These are phyloP conservation scores for Gomphus bonarii DNA, from an alignment of 1,284 basidiomycete genomes.

Conservation along the genomic window DNA sequence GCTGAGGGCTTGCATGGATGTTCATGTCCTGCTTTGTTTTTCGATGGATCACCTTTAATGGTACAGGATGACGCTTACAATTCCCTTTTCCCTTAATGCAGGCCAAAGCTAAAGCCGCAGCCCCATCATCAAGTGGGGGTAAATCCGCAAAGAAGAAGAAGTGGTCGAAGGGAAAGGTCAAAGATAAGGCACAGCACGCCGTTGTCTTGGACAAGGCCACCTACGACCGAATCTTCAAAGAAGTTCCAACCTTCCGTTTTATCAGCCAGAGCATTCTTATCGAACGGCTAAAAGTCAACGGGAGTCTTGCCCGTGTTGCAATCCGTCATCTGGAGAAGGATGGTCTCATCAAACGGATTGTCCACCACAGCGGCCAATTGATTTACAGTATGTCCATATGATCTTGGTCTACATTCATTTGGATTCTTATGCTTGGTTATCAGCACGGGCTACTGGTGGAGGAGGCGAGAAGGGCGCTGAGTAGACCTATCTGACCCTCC, in stretches of 20 bases:
- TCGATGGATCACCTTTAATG: not conserved
- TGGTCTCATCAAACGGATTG: slow-evolving; percentile 91
- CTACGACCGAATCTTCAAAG: slow-evolving; percentile 97
- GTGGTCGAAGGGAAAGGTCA: slow-evolving; percentile 99
- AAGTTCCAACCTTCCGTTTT: slow-evolving; percentile 99
- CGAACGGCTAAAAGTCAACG: slow-evolving; percentile 95
- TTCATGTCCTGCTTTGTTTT: not conserved
- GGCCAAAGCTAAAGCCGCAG: slow-evolving; percentile 73
- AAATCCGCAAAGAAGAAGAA: slow-evolving; percentile 98
- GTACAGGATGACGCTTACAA: slow-evolving; percentile 2
- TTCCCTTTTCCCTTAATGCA: slow-evolving; percentile 20
- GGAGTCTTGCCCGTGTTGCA: slow-evolving; percentile 87
- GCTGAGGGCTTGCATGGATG: not conserved
- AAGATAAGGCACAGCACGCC: slow-evolving; percentile 96
- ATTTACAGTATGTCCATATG: slow-evolving; percentile 70
- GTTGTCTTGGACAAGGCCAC: slow-evolving; percentile 87
- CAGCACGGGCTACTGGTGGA: slow-evolving; percentile 9
- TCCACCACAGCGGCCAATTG: slow-evolving; percentile 91
- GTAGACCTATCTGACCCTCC: not conserved
- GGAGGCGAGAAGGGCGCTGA: not conserved
- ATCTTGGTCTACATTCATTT: not conserved
- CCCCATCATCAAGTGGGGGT: slow-evolving; percentile 59
- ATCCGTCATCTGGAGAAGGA: slow-evolving; percentile 94
- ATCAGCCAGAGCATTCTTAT: slow-evolving; percentile 97
- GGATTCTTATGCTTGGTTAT: not conserved